phyloP scores from a whole-genome alignment of 2,329 filamentous ascomycete genomes.

The Phialophora chinensis region DNA sequence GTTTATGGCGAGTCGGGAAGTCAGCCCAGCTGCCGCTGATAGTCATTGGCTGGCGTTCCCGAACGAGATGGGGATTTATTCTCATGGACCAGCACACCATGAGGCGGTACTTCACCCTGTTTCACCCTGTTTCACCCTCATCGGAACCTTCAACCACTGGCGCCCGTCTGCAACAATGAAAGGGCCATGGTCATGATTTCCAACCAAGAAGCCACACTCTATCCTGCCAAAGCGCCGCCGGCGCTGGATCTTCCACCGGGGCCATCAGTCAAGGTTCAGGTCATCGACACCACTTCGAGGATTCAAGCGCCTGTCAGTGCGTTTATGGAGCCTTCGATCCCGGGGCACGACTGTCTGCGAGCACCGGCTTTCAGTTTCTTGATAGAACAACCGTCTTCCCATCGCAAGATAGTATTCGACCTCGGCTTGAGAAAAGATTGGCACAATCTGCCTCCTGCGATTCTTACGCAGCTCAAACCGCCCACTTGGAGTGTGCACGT shows the following conservation, averaged over 20 bases:
- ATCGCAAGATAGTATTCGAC: constrained; percentile 37
- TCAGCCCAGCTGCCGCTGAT: too few species aligned
- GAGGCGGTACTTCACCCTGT: too few species aligned
- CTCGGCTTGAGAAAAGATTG: constrained; percentile 40
- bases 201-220: background rate
- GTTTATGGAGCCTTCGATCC: constrained; percentile 23
- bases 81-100: too few species aligned
- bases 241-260: constrained; percentile 12
- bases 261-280: constrained; percentile 15
- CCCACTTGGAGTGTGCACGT: constrained; percentile 31
- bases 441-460: constrained; percentile 33
- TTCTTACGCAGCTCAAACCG: constrained; percentile 16
- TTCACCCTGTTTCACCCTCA: too few species aligned
- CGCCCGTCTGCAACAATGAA: too few species aligned
- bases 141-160: too few species aligned
- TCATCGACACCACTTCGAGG: constrained; percentile 21
- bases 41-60: too few species aligned
- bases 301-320: constrained; percentile 10
- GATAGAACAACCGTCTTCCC: constrained; percentile 20
- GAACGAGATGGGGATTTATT: too few species aligned
- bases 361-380: constrained; percentile 27
- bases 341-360: constrained; percentile 14
- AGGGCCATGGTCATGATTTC: too few species aligned
- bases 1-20: too few species aligned
- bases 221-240: constrained; percentile 11